These are phyloP conservation scores for Phytophthora colocasiae DNA, from an alignment of 352 stramenopile genomes.

Conservation along the genomic window DNA sequence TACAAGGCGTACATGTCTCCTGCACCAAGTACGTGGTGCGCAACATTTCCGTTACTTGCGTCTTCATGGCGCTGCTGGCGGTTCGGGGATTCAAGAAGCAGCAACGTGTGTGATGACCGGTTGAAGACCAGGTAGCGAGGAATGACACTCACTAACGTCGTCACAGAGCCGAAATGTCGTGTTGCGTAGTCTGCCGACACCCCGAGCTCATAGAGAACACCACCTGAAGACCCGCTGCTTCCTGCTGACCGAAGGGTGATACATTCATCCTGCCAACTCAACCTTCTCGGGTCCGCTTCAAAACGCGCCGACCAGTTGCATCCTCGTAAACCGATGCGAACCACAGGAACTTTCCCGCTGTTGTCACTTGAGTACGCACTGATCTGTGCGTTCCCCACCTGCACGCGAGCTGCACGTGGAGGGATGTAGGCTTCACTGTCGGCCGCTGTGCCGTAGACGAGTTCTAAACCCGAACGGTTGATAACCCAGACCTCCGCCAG, in stretches of 20 bases:
- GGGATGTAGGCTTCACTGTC: constrained; percentile 73
- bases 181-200: constrained; percentile 85
- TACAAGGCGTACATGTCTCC: constrained; percentile 83
- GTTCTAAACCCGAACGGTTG: constrained; percentile 79
- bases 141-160: constrained; percentile 85
- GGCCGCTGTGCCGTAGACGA: constrained; percentile 74
- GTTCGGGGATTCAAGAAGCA: constrained; percentile 57
- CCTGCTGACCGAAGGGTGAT: constrained; percentile 57
- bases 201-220: constrained; percentile 82
- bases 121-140: constrained; percentile 85
- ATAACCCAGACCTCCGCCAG: constrained; percentile 82
- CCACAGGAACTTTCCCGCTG: constrained; percentile 45
- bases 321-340: constrained; percentile 64
- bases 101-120: constrained; percentile 63
- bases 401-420: constrained; percentile 52
- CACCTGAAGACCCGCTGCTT: constrained; percentile 25
- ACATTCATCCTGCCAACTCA: constrained; percentile 90
- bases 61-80: constrained; percentile 40
- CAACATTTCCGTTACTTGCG: constrained; percentile 48
- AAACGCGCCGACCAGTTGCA: constrained; percentile 81
- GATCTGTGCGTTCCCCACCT: constrained; percentile 83
- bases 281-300: constrained; percentile 65
- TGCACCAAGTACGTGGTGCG: constrained; percentile 75
- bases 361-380: constrained; percentile 63
- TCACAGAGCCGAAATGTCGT: constrained; percentile 83